These are phyloP conservation scores for Fusarium chuoi DNA, from an alignment of 2,329 filamentous ascomycete species.

Conservation along the genomic window DNA sequence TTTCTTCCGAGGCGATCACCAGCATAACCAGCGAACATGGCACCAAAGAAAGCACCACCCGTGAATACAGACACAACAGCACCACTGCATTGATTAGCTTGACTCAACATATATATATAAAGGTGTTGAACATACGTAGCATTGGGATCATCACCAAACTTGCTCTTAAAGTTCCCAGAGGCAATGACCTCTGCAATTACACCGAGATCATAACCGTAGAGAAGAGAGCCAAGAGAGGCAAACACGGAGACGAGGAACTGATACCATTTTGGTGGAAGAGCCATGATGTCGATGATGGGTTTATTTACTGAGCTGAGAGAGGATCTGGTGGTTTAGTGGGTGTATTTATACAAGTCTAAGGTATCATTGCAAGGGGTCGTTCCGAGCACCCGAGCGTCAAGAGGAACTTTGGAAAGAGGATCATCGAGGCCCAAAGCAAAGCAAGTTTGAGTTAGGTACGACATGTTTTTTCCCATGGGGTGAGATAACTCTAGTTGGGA, in stretches of 20 bases:
- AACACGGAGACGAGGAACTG: constrained; percentile 58
- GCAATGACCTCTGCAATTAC: constrained; percentile 29
- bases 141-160: constrained; percentile 12
- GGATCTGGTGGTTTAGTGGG: background rate
- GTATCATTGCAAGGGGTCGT: background rate
- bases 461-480: background rate
- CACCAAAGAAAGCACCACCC: constrained; percentile 77
- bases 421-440: background rate
- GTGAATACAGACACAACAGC: constrained; percentile 76
- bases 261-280: constrained; percentile 57
- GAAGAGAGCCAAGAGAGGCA: constrained; percentile 20
- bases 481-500: constrained; percentile 6
- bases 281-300: constrained; percentile 45
- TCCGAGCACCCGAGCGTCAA: constrained; percentile 6
- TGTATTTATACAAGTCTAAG: constrained; percentile 13
- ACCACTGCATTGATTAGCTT: background rate
- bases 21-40: constrained; percentile 68
- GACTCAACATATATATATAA: background rate
- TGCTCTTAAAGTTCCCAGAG: constrained; percentile 14
- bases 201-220: constrained; percentile 29
- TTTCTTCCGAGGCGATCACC: constrained; percentile 75
- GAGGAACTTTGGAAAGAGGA: background rate
- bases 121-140: background rate
- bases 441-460: background rate
- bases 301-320: background rate